Percentiles rank a stretch among this genome's conserved stretches.
phyloP scores from a whole-genome alignment of 805 yeast species.

The Saccharomycopsis malanga region DNA sequence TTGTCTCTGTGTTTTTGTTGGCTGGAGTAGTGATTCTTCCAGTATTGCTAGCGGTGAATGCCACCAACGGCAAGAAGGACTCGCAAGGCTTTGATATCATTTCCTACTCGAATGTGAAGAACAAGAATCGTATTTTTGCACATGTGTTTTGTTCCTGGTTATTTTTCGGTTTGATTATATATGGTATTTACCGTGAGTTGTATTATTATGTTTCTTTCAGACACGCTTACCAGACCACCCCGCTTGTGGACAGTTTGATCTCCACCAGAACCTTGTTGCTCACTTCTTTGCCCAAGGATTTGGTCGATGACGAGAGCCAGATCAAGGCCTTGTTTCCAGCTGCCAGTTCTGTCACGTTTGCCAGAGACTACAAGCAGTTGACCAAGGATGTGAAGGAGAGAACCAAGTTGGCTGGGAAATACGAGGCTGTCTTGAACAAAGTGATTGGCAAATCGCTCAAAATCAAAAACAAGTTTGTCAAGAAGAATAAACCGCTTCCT shows the following conservation, averaged over 20 bases:
- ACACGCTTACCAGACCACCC: conserved; percentile 68
- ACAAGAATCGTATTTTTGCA: conserved; percentile 62
- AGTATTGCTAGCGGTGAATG: conserved; percentile 64
- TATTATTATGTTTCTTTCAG: conserved; percentile 63
- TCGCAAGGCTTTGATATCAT: conserved; percentile 56
- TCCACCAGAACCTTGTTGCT: conserved; percentile 69
- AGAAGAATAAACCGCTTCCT: conserved; percentile 50
- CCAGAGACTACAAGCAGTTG: conserved; percentile 55
- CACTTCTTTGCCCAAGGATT: conserved; percentile 53
- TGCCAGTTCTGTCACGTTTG: conserved; percentile 51
- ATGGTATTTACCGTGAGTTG: conserved; percentile 66
- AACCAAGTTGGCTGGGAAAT: conserved; percentile 49
- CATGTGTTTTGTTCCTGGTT: conserved; percentile 73
- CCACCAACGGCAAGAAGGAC: conserved; percentile 50
- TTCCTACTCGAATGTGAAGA: conserved; percentile 53
- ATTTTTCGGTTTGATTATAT: conserved; percentile 58
- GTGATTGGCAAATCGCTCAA: conserved; percentile 55
- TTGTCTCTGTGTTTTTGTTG: conserved; percentile 43
- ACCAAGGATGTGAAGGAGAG: conserved; percentile 55
- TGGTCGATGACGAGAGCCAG: conserved; percentile 40
- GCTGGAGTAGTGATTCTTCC: conserved; percentile 59
- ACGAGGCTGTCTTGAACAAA: conserved; percentile 59
- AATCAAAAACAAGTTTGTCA: conserved; percentile 45
- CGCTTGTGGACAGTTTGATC: conserved; percentile 59
- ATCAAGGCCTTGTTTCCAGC: conserved; percentile 58